Evolutionary conservation across 2,329 filamentous ascomycete genomes (phyloP), one percentile per base, ranked within the genome.

Genomic region (Trichoderma harzianum): DNA sequence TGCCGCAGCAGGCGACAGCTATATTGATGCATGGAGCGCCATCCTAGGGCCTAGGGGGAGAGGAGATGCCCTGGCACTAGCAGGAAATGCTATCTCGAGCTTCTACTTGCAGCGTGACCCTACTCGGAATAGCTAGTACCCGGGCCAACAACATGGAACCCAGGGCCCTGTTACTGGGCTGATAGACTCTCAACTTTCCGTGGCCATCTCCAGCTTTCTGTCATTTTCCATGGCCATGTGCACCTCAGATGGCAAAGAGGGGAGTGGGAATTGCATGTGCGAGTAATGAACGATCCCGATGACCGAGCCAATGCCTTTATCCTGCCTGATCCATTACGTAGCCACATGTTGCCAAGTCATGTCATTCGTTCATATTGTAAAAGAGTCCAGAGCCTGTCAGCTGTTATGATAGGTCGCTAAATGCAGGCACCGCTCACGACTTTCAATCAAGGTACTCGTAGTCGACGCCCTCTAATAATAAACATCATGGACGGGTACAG

Each of bases 1-100:
- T 72, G 51, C 63, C 70, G 70, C 70, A 69, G 66, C 66, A 69
- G 36, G 66, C 66, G 66, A 69, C 55, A 39, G 60, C 21, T 47
- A 36, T 55, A 36, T 55, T 63, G 68, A 58, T 51, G 63, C 63
- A 39, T 39, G 36, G 36, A 39, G 36, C 36, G 36, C 36, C 36
- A 39, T 39, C 36, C 36, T 36, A 36, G 34, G 34, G 34, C 34
- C 34, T 32, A 66, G 47, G 64, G 51, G 47, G 12, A 30, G 39
- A 32, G 26, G 28, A 30, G 24, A 51, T 32, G 36, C 43, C 62
- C 43, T 53, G 30, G 43, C 62, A 16, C 62, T 65, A 65, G 62
- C 30, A 66, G 36, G 24, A 64, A 39, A 51, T 28, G 61, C 61
- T 39, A 64, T 64, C 61, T 64, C 26, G 39, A 64, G 61, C 61